Evolutionary conservation across 306 rosid species (phyloP), one percentile per base, ranked within the genome.

Genomic region (Spatholobus suberectus): DNA sequence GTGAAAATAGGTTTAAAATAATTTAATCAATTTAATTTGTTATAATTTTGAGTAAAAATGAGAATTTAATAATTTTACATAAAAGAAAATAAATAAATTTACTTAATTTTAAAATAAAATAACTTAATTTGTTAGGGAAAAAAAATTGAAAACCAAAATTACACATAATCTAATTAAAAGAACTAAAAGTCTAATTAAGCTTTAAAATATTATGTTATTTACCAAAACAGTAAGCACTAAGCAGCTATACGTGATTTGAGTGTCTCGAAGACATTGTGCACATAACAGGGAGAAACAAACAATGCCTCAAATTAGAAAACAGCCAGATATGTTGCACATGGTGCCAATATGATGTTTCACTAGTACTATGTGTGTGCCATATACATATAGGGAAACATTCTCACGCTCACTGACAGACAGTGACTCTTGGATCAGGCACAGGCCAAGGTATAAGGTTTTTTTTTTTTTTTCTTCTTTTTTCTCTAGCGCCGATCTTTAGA

Each of bases 391-490:
- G 85, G 82, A 88, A 85, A 83, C 93, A 90, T 91, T 91, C 93
- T 86, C 96, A 93, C 91, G 92, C 97, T 86, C 77, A 68, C 93
- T 94, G 95, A 92, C 95, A 91, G 76, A 91, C 69, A 82, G 73
- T 78, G 90, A 87, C 90, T 85, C 87, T 86, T 79, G 91, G 96
- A 93, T 91, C 90, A 76, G 75, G 51, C 91, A 89, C 83, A 58
- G 17, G 3, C 79, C 81, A 46, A 83, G 40, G 32, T 73, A 49
- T 38, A 70, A 40, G 26, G 21, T 62, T 62, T 73, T 11, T 68
- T 14, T 10, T 38, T 18, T 47, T 26, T 29, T 57, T 15, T 17
- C 32, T 62, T 15, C 32, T 74, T 12, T 11, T 54, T 68, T 29
- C 27, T 70, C 55, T 82, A 70, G 86, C 96, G 90, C 92, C 94